Percentiles rank a stretch among this genome's conserved stretches.
These are phyloP conservation scores for Laetiporus sulphureus DNA, from an alignment of 1,284 basidiomycete species.

Conservation along the genomic window DNA sequence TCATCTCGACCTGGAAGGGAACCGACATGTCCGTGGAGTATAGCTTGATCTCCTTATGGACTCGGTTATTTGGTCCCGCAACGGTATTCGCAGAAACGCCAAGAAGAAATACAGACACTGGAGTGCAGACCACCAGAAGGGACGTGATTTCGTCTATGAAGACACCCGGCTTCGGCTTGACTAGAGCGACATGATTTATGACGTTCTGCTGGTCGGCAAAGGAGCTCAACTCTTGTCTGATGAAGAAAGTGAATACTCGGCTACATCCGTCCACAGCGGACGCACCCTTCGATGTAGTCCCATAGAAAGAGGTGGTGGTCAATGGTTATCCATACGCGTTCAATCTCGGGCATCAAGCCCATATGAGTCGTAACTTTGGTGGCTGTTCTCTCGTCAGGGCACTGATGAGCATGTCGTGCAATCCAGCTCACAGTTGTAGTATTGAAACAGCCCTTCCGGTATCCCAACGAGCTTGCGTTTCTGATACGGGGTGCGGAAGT, in stretches of 20 bases:
- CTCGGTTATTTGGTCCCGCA: conserved; percentile 37
- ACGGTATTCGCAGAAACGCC: conserved; percentile 65
- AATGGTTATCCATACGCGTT: conserved; percentile 93
- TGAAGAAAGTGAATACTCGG: conserved; percentile 3
- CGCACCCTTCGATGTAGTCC: conserved; percentile 92
- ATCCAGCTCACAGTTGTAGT: conserved; percentile 61
- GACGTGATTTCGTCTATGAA: conserved; percentile 93
- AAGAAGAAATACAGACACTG: conserved; percentile 77
- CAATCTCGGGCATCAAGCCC: conserved; percentile 92
- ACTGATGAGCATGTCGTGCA: neutral
- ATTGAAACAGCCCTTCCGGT: conserved; percentile 80
- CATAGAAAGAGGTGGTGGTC: conserved; percentile 94
- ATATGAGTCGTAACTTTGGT: conserved; percentile 61
- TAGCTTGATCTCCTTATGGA: conserved; percentile 73
- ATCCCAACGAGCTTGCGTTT: conserved; percentile 70
- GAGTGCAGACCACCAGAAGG: conserved; percentile 88
- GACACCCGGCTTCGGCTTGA: conserved; percentile 74
- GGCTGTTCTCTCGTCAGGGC: conserved; percentile 31
- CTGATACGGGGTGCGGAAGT: conserved; percentile 76
- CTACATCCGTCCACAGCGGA: conserved; percentile 10
- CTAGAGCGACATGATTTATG: conserved; percentile 82
- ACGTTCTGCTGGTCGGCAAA: conserved; percentile 90
- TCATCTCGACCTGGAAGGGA: conserved; percentile 78
- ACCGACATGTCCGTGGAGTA: conserved; percentile 88
- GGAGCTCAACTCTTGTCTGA: conserved; percentile 77